Evolutionary conservation across 1,139 yeast species (phyloP).

Genomic region (Entelexis sorbosivorans): DNA sequence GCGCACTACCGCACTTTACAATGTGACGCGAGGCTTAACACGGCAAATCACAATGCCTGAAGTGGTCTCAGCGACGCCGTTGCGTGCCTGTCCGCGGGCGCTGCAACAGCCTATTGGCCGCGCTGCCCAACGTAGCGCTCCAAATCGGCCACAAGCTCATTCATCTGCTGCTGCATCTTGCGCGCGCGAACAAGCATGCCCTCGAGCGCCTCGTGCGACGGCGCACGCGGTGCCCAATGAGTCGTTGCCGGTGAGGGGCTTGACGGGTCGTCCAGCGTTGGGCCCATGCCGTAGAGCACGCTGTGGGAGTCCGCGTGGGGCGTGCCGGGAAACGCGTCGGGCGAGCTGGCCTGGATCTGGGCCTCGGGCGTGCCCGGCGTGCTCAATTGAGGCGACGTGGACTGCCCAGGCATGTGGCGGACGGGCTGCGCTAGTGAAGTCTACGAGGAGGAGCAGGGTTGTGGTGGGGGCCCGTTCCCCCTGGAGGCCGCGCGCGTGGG

Average conservation of each 20-base stretch:
- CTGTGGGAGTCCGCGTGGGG: conserved; percentile 16
- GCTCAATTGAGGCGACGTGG: conserved; percentile 7
- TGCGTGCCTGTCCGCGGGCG: no score
- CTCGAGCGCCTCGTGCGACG: conserved; percentile 9
- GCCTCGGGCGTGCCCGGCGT: conserved; percentile 12
- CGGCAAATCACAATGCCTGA: no score
- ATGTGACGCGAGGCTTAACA: no score
- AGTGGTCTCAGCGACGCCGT: no score
- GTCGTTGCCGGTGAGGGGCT: conserved; percentile 20
- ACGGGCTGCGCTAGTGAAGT: no score
- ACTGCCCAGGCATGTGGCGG: conserved; percentile 4
- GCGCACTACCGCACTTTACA: no score
- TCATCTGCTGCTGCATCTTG: conserved; percentile 13
- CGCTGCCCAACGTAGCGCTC: conserved; percentile 7
- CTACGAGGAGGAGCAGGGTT: background rate
- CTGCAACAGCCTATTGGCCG: background rate
- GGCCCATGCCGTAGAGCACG: conserved; percentile 21
- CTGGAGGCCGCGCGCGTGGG: background rate
- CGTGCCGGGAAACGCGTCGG: conserved; percentile 10
- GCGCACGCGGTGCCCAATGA: background rate
- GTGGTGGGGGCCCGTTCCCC: background rate
- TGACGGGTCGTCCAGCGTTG: conserved; percentile 20
- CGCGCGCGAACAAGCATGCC: conserved; percentile 12
- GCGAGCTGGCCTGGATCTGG: conserved; percentile 5
- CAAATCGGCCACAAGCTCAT: conserved; percentile 12